Percentiles rank a stretch among this genome's conserved stretches.
Evolutionary conservation across 768 basidiomycete species (phyloP).

Genomic region (Paxillus rubicundulus): DNA sequence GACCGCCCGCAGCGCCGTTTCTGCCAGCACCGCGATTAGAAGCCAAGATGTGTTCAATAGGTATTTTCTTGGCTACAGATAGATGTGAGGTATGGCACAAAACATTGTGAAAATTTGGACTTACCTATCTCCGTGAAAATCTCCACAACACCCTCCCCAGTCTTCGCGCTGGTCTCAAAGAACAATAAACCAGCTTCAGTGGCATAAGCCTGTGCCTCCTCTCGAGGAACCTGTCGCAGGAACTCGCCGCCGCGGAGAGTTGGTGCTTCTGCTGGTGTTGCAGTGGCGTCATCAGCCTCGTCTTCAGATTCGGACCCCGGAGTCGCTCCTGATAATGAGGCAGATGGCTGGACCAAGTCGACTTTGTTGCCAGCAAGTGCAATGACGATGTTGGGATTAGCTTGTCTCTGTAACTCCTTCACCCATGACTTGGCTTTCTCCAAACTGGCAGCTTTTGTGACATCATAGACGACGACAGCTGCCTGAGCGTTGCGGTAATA

Average conservation of each 20-base stretch:
- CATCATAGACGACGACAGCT: constrained; percentile 97
- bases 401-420: constrained; percentile 97
- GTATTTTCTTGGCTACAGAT: constrained; percentile 70
- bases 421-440: constrained; percentile 99
- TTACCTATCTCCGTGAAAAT: constrained; percentile 97
- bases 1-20: constrained; percentile 52
- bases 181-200: constrained; percentile 92
- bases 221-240: constrained; percentile 84
- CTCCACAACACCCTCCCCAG: constrained; percentile 91
- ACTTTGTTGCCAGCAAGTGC: constrained; percentile 98
- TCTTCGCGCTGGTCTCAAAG: constrained; percentile 98
- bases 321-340: constrained; percentile 46
- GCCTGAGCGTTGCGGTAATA: constrained; percentile 98
- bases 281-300: constrained; percentile 90
- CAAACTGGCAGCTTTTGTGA: constrained; percentile 91
- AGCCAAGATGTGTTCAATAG: constrained; percentile 92
- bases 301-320: constrained; percentile 73
- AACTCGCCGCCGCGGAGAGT: constrained; percentile 55
- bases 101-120: constrained; percentile 18
- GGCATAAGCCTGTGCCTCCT: constrained; percentile 96
- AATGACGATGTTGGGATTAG: constrained; percentile 98
- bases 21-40: constrained; percentile 70
- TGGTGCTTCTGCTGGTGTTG: constrained; percentile 71
- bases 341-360: constrained; percentile 74
- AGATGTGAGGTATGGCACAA: neutral